Evolutionary conservation across 805 yeast species (phyloP).

Genomic region (Ascoidea rubescens): DNA sequence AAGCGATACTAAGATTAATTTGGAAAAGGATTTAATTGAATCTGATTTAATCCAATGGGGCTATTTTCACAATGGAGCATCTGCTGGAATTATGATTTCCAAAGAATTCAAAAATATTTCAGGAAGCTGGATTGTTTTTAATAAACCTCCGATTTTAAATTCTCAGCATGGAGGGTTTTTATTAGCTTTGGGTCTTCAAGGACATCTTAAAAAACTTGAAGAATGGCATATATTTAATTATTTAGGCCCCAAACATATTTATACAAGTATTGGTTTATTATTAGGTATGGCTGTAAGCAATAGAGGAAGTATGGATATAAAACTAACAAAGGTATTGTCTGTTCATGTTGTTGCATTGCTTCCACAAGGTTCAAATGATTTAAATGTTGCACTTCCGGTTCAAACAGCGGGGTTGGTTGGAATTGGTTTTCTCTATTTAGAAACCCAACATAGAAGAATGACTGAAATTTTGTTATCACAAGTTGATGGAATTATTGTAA

Average conservation of each 20-base stretch:
- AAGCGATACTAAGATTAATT: conserved; percentile 44
- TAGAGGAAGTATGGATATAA: conserved; percentile 70
- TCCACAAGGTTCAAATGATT: conserved; percentile 82
- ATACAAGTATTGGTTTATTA: conserved; percentile 74
- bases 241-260: conserved; percentile 75
- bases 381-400: conserved; percentile 69
- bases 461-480: conserved; percentile 67
- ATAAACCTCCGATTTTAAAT: conserved; percentile 54
- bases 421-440: conserved; percentile 70
- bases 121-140: conserved; percentile 88
- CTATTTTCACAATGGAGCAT: conserved; percentile 81
- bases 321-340: conserved; percentile 77
- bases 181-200: conserved; percentile 85
- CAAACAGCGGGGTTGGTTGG: conserved; percentile 91
- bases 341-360: conserved; percentile 87
- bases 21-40: conserved; percentile 40
- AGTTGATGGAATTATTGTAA: conserved; percentile 36
- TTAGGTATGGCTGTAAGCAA: conserved; percentile 89
- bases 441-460: conserved; percentile 74
- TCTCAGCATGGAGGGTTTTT: conserved; percentile 91
- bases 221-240: conserved; percentile 96
- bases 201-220: conserved; percentile 69
- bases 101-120: conserved; percentile 52
- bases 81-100: conserved; percentile 71
- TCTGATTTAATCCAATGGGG: conserved; percentile 59